phyloP scores from a whole-genome alignment of 2,329 filamentous ascomycete genomes.

The Berkeleyomyces basicola region DNA sequence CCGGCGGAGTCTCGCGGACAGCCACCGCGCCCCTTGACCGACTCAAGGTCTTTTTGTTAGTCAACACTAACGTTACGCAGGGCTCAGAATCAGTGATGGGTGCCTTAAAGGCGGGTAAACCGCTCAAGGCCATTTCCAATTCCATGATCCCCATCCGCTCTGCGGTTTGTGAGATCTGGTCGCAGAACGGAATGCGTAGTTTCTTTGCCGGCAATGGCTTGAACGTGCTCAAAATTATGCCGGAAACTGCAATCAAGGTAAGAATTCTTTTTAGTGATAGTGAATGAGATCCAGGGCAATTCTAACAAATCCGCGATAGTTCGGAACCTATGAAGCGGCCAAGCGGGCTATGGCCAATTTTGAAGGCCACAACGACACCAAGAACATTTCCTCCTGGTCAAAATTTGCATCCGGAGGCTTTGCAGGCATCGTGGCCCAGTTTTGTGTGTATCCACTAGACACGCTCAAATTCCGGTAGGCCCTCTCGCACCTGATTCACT shows the following conservation, averaged over 20 bases:
- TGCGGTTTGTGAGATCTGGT: conserved; percentile 19
- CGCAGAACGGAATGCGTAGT: conserved; percentile 6
- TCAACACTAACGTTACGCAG: conserved; percentile 46
- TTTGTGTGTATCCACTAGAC: conserved; percentile 88
- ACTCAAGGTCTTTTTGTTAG: conserved; percentile 92
- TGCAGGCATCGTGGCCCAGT: conserved; percentile 89
- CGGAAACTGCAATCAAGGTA: conserved; percentile 84
- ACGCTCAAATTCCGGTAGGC: conserved; percentile 50
- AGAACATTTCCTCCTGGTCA: conserved; percentile 62
- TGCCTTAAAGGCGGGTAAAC: conserved; percentile 54
- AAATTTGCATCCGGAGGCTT: conserved; percentile 84
- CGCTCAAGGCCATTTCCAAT: conserved; percentile 46
- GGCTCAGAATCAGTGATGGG: conserved; percentile 37
- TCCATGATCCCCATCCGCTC: conserved; percentile 66
- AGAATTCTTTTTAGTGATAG: neutral
- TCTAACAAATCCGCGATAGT: conserved; percentile 25
- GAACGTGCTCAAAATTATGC: conserved; percentile 96
- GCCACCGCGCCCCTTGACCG: conserved; percentile 92
- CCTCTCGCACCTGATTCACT: neutral
- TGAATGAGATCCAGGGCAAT: neutral
- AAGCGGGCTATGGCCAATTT: conserved; percentile 74
- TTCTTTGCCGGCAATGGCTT: conserved; percentile 65
- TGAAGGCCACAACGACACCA: conserved; percentile 75
- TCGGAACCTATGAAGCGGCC: conserved; percentile 89
- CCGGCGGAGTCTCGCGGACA: conserved; percentile 87